phyloP scores from a whole-genome alignment of 345 rosid species.

The Acer campestre region DNA sequence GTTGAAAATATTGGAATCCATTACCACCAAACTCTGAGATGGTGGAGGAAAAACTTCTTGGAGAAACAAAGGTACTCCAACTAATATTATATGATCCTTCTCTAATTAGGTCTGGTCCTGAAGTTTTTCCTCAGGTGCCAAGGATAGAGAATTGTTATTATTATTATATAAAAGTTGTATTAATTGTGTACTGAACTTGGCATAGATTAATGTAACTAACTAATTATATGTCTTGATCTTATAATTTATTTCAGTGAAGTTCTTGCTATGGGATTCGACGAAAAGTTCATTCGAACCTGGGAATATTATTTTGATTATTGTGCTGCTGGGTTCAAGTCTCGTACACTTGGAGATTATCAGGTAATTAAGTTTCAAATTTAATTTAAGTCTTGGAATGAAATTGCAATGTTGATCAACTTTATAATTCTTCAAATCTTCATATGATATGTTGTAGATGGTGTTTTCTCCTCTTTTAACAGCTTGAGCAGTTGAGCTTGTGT shows the following conservation, averaged over 20 bases:
- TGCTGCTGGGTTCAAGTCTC: conserved; percentile 81
- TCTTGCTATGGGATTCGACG: conserved; percentile 64
- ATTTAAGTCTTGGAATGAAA: not conserved
- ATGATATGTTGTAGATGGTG: conserved; percentile 44
- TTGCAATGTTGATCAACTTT: not conserved
- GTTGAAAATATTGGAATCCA: conserved; percentile 85
- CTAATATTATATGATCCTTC: too few relatives aligned
- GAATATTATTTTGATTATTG: conserved; percentile 90
- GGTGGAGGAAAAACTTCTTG: conserved; percentile 80
- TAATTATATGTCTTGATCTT: not conserved
- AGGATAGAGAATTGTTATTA: too few relatives aligned
- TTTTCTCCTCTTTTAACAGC: conserved; percentile 15
- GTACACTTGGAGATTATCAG: conserved; percentile 75
- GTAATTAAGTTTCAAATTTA: conserved; percentile 17
- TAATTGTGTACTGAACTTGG: too few relatives aligned
- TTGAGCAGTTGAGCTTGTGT: too few relatives aligned
- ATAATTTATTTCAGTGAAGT: conserved; percentile 48
- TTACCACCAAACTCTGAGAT: conserved; percentile 74
- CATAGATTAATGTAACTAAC: too few relatives aligned
- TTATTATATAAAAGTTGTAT: too few relatives aligned
- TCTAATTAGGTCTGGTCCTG: too few relatives aligned
- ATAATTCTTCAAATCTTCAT: too few relatives aligned
- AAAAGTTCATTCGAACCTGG: conserved; percentile 84
- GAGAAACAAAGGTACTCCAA: conserved; percentile 59
- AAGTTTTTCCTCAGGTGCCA: too few relatives aligned